These are phyloP conservation scores for Amaranthus palmeri DNA, from an alignment of 148 eudicot genomes.

Conservation along the genomic window DNA sequence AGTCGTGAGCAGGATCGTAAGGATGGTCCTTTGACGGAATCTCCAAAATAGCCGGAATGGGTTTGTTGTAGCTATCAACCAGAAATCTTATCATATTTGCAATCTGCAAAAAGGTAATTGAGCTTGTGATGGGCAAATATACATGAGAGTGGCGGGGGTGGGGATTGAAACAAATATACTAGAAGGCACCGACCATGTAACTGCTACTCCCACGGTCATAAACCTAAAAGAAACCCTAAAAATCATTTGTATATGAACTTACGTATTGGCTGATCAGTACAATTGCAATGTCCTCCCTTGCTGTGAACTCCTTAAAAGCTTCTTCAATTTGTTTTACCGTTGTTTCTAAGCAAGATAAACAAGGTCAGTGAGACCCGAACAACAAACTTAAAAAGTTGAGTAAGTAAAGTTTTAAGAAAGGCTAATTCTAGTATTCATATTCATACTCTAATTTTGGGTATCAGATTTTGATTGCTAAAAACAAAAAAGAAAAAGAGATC, in stretches of 20 bases:
- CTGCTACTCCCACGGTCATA: too few relatives aligned
- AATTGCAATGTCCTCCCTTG: constrained; percentile 71
- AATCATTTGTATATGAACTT: constrained; percentile 17
- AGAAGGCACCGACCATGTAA: too few relatives aligned
- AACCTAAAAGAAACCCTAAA: too few relatives aligned
- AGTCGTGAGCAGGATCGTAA: constrained; percentile 91
- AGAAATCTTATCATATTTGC: constrained; percentile 92
- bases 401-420: not conserved
- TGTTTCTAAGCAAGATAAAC: constrained; percentile 36
- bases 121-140: not conserved
- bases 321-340: constrained; percentile 70
- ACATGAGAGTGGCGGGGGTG: not conserved
- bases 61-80: constrained; percentile 95
- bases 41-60: constrained; percentile 92
- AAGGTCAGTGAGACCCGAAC: constrained; percentile 1
- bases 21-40: constrained; percentile 98
- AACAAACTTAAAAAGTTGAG: not conserved
- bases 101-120: constrained; percentile 36
- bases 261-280: constrained; percentile 76
- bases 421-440: not conserved
- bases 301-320: constrained; percentile 69
- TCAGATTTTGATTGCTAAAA: too few relatives aligned
- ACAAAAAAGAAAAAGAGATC: too few relatives aligned
- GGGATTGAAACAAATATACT: not conserved
- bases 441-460: too few relatives aligned